These are phyloP conservation scores for Fonsecaea pedrosoi DNA, from an alignment of 2,329 filamentous ascomycete species.

Conservation along the genomic window DNA sequence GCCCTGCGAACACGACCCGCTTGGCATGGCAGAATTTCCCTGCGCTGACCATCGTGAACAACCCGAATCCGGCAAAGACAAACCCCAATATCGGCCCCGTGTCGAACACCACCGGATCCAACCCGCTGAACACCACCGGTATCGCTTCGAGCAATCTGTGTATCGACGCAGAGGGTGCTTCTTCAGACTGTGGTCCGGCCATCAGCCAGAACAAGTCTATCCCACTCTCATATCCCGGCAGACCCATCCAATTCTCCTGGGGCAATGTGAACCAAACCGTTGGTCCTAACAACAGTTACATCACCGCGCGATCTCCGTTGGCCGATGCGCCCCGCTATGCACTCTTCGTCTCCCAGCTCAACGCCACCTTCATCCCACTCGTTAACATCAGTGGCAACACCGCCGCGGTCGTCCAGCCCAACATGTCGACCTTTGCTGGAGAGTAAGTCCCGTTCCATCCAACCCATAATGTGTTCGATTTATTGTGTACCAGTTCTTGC, in stretches of 20 bases:
- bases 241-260: slow-evolving; percentile 74
- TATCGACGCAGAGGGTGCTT: slow-evolving; percentile 61
- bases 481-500: background rate
- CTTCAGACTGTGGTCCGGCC: slow-evolving; percentile 66
- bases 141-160: slow-evolving; percentile 60
- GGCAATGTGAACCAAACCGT: slow-evolving; percentile 71
- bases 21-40: slow-evolving; percentile 88
- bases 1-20: slow-evolving; percentile 74
- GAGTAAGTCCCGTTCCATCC: slow-evolving; percentile 48
- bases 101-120: slow-evolving; percentile 42
- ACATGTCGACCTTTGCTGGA: slow-evolving; percentile 69
- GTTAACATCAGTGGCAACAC: slow-evolving; percentile 60
- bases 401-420: slow-evolving; percentile 76
- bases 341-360: slow-evolving; percentile 78
- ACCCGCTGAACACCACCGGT: slow-evolving; percentile 45
- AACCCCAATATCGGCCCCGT: slow-evolving; percentile 36
- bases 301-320: slow-evolving; percentile 62
- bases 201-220: slow-evolving; percentile 72
- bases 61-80: slow-evolving; percentile 72
- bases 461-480: background rate
- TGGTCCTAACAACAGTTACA: slow-evolving; percentile 82
- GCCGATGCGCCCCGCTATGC: slow-evolving; percentile 70
- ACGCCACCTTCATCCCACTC: slow-evolving; percentile 72
- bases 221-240: slow-evolving; percentile 76
- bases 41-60: slow-evolving; percentile 72